phyloP scores from a whole-genome alignment of 2,329 filamentous ascomycete species.

The Aspergillus candidus region DNA sequence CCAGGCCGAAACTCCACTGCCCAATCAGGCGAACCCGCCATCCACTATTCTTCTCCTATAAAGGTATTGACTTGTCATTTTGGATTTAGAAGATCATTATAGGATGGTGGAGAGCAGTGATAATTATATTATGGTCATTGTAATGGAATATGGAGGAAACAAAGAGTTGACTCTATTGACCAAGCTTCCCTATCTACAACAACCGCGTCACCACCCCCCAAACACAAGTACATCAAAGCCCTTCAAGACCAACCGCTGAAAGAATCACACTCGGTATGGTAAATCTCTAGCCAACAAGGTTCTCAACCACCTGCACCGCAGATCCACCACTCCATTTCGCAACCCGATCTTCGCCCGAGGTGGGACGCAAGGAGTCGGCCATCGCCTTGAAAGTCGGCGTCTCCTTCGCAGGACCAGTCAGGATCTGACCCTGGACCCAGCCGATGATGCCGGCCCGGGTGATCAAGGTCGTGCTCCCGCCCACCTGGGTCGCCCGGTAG shows the following conservation, averaged over 20 bases:
- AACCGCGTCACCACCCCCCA: neutral
- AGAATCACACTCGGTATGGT: too few species aligned
- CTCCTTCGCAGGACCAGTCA: constrained; percentile 42
- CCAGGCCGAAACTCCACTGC: too few species aligned
- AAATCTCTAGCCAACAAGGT: constrained; percentile 16
- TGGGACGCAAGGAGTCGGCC: constrained; percentile 55
- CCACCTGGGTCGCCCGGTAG: constrained; percentile 60
- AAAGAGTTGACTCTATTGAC: too few species aligned
- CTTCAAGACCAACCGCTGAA: neutral
- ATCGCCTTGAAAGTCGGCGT: constrained; percentile 48
- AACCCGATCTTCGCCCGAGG: constrained; percentile 61
- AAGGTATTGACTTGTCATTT: too few species aligned
- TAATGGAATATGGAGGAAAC: too few species aligned
- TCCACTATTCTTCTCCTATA: too few species aligned
- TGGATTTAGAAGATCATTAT: too few species aligned
- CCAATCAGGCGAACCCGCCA: too few species aligned
- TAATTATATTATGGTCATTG: too few species aligned
- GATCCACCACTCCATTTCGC: constrained; percentile 59
- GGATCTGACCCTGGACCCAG: constrained; percentile 63
- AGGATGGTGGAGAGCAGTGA: too few species aligned
- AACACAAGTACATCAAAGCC: neutral
- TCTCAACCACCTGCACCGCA: constrained; percentile 24
- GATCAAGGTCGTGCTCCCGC: constrained; percentile 72
- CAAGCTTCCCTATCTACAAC: too few species aligned
- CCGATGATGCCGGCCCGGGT: constrained; percentile 68